Conservation (phyloP, 129 eudicot species). For the Ambrosia artemisiifolia region DNA sequence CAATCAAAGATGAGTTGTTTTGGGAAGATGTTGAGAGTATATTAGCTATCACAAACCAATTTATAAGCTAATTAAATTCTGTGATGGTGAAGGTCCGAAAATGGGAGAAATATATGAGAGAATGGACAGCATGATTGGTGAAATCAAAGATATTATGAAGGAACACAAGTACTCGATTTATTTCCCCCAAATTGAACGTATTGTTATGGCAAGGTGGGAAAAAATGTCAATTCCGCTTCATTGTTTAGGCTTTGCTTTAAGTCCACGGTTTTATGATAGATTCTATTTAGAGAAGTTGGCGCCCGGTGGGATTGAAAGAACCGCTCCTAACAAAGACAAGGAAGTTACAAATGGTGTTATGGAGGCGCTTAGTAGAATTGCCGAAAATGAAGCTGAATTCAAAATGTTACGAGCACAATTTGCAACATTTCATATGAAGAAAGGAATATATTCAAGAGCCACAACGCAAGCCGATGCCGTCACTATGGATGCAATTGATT, state of each 20-base stretch:
- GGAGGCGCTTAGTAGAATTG: not conserved
- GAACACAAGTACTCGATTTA: not conserved
- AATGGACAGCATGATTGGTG: not conserved
- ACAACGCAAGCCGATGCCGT: no score
- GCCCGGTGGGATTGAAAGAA: not conserved
- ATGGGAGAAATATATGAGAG: conserved; percentile 2
- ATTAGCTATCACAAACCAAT: not conserved
- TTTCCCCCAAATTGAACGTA: not conserved
- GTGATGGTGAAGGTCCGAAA: conserved; percentile 6
- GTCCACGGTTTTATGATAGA: not conserved
- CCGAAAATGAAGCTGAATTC: not conserved
- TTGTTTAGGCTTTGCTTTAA: not conserved
- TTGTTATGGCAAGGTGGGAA: not conserved
- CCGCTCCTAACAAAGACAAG: not conserved
- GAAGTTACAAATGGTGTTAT: not conserved
- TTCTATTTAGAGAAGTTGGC: not conserved
- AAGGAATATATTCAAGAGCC: no score
- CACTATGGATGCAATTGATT: no score
- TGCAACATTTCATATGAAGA: no score
- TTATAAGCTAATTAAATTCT: not conserved
- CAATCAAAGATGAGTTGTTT: not conserved
- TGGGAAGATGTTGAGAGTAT: not conserved
- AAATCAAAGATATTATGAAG: not conserved
- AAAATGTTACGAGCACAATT: not conserved
- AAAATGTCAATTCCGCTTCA: not conserved